These are phyloP conservation scores for Hortaea sp. DNA, from an alignment of 2,329 filamentous ascomycete species.

Conservation along the genomic window DNA sequence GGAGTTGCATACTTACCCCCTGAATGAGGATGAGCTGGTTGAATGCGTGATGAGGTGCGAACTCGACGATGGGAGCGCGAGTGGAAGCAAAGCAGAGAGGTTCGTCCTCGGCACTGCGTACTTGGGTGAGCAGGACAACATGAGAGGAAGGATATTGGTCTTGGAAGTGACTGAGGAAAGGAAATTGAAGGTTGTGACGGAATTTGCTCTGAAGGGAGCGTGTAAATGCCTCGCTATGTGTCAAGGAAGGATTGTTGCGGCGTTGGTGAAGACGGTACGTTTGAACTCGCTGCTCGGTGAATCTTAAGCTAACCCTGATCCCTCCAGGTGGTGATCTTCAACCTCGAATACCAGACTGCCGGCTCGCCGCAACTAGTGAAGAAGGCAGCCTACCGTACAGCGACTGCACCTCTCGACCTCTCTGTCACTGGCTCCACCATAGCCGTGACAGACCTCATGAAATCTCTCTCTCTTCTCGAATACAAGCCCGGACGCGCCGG, in stretches of 20 bases:
- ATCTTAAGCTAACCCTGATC: background rate
- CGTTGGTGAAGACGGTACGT: slow-evolving; percentile 74
- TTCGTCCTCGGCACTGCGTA: slow-evolving; percentile 90
- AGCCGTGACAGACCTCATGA: slow-evolving; percentile 86
- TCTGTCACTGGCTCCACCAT: slow-evolving; percentile 65
- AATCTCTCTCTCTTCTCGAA: slow-evolving; percentile 72
- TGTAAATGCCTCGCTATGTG: slow-evolving; percentile 71
- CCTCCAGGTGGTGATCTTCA: slow-evolving; percentile 48
- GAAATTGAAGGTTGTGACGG: slow-evolving; percentile 60
- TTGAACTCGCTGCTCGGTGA: background rate
- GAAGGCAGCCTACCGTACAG: slow-evolving; percentile 65
- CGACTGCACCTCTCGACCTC: slow-evolving; percentile 75
- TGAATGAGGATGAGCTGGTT: slow-evolving; percentile 64
- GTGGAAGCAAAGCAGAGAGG: slow-evolving; percentile 52
- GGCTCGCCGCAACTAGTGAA: slow-evolving; percentile 52
- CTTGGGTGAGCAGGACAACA: slow-evolving; percentile 46
- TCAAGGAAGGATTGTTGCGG: slow-evolving; percentile 69
- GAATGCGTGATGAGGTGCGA: slow-evolving; percentile 75
- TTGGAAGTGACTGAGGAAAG: slow-evolving; percentile 71
- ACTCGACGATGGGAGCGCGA: slow-evolving; percentile 47
- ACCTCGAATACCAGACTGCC: slow-evolving; percentile 44
- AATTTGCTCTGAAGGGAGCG: slow-evolving; percentile 62
- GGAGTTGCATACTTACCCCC: slow-evolving; percentile 58
- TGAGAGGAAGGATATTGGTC: slow-evolving; percentile 71
- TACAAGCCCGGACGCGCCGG: slow-evolving; percentile 48